Conservation (phyloP, 2,329 filamentous ascomycete species). For the Atkinsonella texensis region DNA sequence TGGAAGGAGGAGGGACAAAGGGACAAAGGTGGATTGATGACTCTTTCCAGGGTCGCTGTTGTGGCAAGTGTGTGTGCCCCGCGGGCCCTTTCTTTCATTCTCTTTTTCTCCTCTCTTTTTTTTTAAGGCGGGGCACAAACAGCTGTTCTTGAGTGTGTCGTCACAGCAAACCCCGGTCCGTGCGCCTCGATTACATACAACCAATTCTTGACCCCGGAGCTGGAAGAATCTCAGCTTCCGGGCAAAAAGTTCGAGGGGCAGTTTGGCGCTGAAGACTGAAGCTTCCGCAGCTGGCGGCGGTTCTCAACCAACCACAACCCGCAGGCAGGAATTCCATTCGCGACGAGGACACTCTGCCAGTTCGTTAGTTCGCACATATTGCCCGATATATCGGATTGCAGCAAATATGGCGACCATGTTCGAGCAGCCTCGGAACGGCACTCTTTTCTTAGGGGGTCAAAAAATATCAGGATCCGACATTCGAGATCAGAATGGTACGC, state of each 20-base stretch:
- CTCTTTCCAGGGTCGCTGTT: conserved; percentile 2
- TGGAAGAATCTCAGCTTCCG: conserved; percentile 17
- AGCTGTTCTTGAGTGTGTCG: neutral
- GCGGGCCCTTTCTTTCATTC: conserved; percentile 4
- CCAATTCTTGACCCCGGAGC: conserved; percentile 8
- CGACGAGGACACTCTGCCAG: conserved; percentile 2
- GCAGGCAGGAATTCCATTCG: conserved; percentile 6
- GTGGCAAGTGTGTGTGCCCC: conserved; percentile 9
- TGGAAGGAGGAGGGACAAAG: conserved; percentile 2
- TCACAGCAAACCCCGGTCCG: neutral
- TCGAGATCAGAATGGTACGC: conserved; percentile 82
- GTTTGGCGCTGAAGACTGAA: conserved; percentile 4
- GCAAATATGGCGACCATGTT: conserved; percentile 82
- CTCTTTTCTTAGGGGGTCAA: conserved; percentile 88
- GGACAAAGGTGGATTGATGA: neutral
- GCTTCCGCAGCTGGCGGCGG: conserved; percentile 9
- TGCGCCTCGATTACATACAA: neutral
- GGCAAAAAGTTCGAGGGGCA: conserved; percentile 18
- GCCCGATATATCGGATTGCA: conserved; percentile 11
- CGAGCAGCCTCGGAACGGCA: conserved; percentile 89
- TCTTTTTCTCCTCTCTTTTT: too few species aligned
- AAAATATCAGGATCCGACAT: conserved; percentile 98
- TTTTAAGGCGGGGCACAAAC: too few species aligned
- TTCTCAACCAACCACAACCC: conserved; percentile 3
- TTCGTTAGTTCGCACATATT: conserved; percentile 3